Conservation (phyloP, 805 yeast species). For the Lipomyces anomalus region DNA sequence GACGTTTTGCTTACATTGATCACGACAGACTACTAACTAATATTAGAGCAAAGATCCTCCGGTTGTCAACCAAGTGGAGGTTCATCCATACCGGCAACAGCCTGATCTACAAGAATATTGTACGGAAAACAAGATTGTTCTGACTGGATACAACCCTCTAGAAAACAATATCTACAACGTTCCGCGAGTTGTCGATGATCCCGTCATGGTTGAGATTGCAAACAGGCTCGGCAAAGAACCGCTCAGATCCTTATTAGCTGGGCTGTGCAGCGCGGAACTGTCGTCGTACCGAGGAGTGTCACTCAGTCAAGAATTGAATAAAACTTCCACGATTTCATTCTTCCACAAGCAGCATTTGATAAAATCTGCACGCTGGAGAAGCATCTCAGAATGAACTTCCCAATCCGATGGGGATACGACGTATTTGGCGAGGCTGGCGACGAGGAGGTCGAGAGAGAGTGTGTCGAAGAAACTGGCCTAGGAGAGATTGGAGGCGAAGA, state of each 20-base stretch:
- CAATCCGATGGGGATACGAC: slow-evolving; percentile 30
- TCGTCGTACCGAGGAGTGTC: slow-evolving; percentile 39
- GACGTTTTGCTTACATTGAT: background rate
- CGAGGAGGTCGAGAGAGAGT: slow-evolving; percentile 10
- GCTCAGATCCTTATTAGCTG: slow-evolving; percentile 48
- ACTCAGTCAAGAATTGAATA: slow-evolving; percentile 53
- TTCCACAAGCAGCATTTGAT: slow-evolving; percentile 39
- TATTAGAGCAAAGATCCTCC: slow-evolving; percentile 36
- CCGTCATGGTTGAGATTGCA: background rate
- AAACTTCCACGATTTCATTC: slow-evolving; percentile 37
- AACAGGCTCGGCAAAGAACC: background rate
- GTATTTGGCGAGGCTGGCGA: slow-evolving; percentile 26
- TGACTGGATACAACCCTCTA: slow-evolving; percentile 60
- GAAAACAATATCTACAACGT: slow-evolving; percentile 38
- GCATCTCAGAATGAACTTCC: slow-evolving; percentile 27
- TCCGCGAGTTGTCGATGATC: slow-evolving; percentile 1
- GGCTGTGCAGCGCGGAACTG: slow-evolving; percentile 18
- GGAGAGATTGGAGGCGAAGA: background rate
- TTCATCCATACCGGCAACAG: slow-evolving; percentile 47
- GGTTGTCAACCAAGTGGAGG: slow-evolving; percentile 62
- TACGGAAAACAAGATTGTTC: slow-evolving; percentile 40
- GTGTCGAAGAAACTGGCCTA: slow-evolving; percentile 17
- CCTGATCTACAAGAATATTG: slow-evolving; percentile 40
- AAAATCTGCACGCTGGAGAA: slow-evolving; percentile 22
- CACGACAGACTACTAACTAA: background rate